Conservation (phyloP, 2,329 filamentous ascomycete species). For the Zymoseptoria brevis region DNA sequence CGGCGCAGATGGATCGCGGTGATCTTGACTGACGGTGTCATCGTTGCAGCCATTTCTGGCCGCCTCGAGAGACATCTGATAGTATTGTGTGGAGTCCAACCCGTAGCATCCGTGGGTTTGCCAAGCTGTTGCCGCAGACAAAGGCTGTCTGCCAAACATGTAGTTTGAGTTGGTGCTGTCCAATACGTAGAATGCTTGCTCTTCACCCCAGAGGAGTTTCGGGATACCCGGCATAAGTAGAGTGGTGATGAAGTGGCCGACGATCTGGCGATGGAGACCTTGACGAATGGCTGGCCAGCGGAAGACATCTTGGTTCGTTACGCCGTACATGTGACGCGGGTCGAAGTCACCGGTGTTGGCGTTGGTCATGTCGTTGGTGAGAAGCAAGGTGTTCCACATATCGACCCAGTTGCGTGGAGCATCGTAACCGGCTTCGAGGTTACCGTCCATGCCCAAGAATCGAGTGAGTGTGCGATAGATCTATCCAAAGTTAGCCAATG, state of each 20-base stretch:
- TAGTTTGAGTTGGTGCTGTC: conserved; percentile 57
- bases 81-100: conserved; percentile 48
- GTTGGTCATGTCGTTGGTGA: conserved; percentile 52
- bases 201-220: conserved; percentile 53
- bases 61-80: conserved; percentile 47
- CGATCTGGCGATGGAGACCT: conserved; percentile 47
- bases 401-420: conserved; percentile 44
- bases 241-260: conserved; percentile 51
- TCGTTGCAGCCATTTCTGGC: conserved; percentile 49
- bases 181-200: conserved; percentile 54
- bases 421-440: conserved; percentile 46
- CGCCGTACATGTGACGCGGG: conserved; percentile 55
- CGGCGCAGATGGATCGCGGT: conserved; percentile 53
- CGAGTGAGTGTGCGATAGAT: conserved; percentile 50
- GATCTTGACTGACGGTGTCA: conserved; percentile 48
- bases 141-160: conserved; percentile 55
- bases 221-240: conserved; percentile 53
- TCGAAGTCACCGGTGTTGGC: conserved; percentile 52
- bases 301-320: conserved; percentile 57
- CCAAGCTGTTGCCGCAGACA: conserved; percentile 53
- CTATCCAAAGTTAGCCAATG: not conserved
- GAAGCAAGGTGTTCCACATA: conserved; percentile 48
- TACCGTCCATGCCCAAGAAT: conserved; percentile 52
- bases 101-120: conserved; percentile 55
- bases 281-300: conserved; percentile 52